Base-by-base conservation (phyloP, 2,329 filamentous ascomycete species). In the Zopfia rhizophila region DNA sequence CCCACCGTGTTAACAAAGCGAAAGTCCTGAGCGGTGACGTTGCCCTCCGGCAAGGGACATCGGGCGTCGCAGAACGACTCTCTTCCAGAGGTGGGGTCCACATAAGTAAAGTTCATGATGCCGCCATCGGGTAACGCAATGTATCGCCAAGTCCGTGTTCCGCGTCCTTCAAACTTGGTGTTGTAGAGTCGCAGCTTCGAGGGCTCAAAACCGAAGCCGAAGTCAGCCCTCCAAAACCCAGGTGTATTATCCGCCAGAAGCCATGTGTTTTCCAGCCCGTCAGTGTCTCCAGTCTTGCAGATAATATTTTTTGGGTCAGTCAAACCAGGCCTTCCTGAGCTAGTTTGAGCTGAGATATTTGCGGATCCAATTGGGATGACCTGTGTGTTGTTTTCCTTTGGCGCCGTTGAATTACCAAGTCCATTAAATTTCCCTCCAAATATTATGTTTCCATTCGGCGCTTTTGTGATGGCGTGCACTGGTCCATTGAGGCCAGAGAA, bases 401-500 rank as follows among this genome's bases (percentile, higher is more conserved):
- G 83, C 2, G 83, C 81, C 51, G 84, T 89, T 2, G 86, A 82
- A 68, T 97, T 97, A 50, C 91, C 91, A 7, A 97, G 75, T 6
- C 91, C 91, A 46, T 90, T 91, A 66, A 99, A 99, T 44, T 83
- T 84, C 37, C 94, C 94, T 33, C 91, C 95, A 66, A 97, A 99
- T 43, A 97, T 83, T 55, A 99, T 89, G 66, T 95, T 89, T 7
- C 89, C 90, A 59, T 90, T 88, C 1, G 86, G 79, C 14, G 87
- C 84, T 73, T 90, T 91, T 38, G 85, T 81, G 58, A 99, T 97
- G 25, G 92, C 89, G 52, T 84, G 84, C 38, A 99, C 91, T 2
- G 90, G 90, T 18, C 92, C 92, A 72, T 97, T 97, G 75, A 99
- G 96, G 16, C 95, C 95, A 28, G 86, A 85, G 75, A 99, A 99